Evolutionary conservation across 2,329 filamentous ascomycete species (phyloP).

Genomic region (Fusarium illudens): DNA sequence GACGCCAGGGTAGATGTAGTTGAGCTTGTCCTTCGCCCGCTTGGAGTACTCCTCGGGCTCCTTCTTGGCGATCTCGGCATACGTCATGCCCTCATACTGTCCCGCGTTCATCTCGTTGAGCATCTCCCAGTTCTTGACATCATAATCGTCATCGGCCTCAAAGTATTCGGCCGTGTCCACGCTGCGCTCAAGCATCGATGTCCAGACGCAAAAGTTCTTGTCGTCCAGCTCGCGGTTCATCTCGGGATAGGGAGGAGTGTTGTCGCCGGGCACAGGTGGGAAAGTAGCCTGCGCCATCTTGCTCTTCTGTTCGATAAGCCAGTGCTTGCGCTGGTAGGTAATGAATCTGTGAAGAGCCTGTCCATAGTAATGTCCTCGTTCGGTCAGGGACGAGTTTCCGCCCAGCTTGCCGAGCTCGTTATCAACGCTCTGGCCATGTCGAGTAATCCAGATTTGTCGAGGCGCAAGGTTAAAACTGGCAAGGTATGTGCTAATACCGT

Average conservation of each 20-base stretch:
- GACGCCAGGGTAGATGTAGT: constrained; percentile 95
- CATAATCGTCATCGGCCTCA: constrained; percentile 89
- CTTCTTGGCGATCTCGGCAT: constrained; percentile 83
- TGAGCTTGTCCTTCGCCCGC: constrained; percentile 85
- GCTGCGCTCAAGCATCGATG: constrained; percentile 92
- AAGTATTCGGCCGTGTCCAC: constrained; percentile 90
- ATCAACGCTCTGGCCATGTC: constrained; percentile 90
- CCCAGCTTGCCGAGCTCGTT: constrained; percentile 90
- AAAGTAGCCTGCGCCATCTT: constrained; percentile 81
- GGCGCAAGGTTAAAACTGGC: constrained; percentile 97
- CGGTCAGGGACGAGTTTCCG: constrained; percentile 85
- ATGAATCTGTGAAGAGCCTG: constrained; percentile 84
- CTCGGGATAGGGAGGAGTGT: constrained; percentile 94
- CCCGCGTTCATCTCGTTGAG: constrained; percentile 96
- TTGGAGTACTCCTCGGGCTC: constrained; percentile 83
- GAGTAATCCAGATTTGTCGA: constrained; percentile 96
- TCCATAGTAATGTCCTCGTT: constrained; percentile 81
- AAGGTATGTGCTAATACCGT: constrained; percentile 91
- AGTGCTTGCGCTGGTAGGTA: constrained; percentile 78
- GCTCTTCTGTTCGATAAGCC: constrained; percentile 83
- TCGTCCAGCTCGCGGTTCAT: constrained; percentile 73
- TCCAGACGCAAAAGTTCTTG: constrained; percentile 98
- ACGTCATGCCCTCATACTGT: constrained; percentile 93
- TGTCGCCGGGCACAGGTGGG: constrained; percentile 89
- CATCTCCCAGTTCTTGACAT: constrained; percentile 98